Evolutionary conservation across 805 yeast genomes (phyloP).

Genomic region (Sugiyamaella smithiae): DNA sequence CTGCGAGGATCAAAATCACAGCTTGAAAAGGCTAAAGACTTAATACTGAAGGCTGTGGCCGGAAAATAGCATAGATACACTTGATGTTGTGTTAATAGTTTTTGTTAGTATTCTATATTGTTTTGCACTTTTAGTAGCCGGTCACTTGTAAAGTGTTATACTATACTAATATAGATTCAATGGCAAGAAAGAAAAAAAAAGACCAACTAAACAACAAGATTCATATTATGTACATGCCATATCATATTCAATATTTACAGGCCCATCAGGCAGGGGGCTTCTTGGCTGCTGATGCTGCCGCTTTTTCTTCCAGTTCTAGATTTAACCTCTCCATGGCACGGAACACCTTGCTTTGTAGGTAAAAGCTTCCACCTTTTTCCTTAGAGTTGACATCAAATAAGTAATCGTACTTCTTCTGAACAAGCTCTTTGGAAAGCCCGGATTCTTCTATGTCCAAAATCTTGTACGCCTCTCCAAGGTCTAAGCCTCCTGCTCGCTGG

Average conservation of each 20-base stretch:
- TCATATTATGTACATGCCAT: too few species aligned
- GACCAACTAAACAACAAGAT: background rate
- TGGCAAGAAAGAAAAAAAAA: background rate
- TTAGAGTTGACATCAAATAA: slow-evolving; percentile 85
- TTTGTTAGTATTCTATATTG: background rate
- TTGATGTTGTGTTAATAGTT: background rate
- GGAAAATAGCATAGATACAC: slow-evolving; percentile 7
- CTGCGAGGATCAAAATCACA: slow-evolving; percentile 59
- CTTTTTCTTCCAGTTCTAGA: slow-evolving; percentile 56
- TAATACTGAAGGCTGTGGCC: slow-evolving; percentile 33
- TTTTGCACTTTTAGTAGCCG: background rate
- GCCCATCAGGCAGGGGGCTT: background rate
- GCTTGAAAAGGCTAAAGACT: slow-evolving; percentile 49
- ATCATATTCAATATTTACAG: background rate
- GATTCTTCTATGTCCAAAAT: slow-evolving; percentile 74
- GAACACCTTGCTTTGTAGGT: slow-evolving; percentile 86
- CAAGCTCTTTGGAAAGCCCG: slow-evolving; percentile 46
- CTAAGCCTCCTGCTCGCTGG: slow-evolving; percentile 65
- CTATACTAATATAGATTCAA: background rate
- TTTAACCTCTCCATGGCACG: slow-evolving; percentile 91
- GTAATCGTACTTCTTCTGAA: slow-evolving; percentile 72
- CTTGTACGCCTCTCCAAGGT: slow-evolving; percentile 87
- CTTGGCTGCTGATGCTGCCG: slow-evolving; percentile 5
- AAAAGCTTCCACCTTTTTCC: slow-evolving; percentile 95
- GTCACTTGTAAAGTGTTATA: too few species aligned